Base-by-base conservation (phyloP, 2,329 filamentous ascomycete genomes). In the Harringtonia lauricola region DNA sequence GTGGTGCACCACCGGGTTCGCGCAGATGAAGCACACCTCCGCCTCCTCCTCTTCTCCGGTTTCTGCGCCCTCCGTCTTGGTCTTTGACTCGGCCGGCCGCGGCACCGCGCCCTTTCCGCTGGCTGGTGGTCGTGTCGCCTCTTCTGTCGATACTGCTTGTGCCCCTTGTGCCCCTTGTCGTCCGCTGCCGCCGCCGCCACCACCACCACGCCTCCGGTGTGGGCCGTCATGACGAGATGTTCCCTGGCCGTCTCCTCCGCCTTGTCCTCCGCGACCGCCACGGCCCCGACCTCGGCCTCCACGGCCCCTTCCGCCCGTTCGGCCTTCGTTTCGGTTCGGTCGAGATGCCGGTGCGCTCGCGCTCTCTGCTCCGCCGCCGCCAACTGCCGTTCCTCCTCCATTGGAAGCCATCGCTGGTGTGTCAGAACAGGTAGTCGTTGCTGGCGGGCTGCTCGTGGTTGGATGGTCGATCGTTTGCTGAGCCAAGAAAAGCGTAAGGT, bases 11-110 rank as follows among this genome's bases (percentile, higher is more conserved):
- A 98, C 82, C 2, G 82, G 78, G 51, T 89, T 95, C 45, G 92
- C 90, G 64, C 92, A 98, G 57, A 98, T 98, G 64, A 96, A 96
- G 75, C 92, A 98, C 48, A 95, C 76, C 49, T 95, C 88, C 22
- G 72, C 81, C 44, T 88, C 83, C 26, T 50, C 50, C 33, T 47
- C 48, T 7, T 29, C 47, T 33, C 24, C 49, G n/a, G n/a, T n/a
- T 31, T 36, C 43, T 8, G 26, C 43, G 22, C 15, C 39, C 17
- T 44, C 42, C 5, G 41, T n/a, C 43, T 17, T 28, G 15, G 37
- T 6, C 36, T 36, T 49, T 39, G 29, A 47, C 39, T 41, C 52
- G 54, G 22, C 53, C 51, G 18, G 29, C 17, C 19, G 24, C 14
- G 31, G 29, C 41, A 30, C 42, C 26, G 42, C 33, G 37, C 26